These are phyloP conservation scores for Trichoderma reesei DNA, from an alignment of 495 filamentous ascomycete genomes.

Conservation along the genomic window DNA sequence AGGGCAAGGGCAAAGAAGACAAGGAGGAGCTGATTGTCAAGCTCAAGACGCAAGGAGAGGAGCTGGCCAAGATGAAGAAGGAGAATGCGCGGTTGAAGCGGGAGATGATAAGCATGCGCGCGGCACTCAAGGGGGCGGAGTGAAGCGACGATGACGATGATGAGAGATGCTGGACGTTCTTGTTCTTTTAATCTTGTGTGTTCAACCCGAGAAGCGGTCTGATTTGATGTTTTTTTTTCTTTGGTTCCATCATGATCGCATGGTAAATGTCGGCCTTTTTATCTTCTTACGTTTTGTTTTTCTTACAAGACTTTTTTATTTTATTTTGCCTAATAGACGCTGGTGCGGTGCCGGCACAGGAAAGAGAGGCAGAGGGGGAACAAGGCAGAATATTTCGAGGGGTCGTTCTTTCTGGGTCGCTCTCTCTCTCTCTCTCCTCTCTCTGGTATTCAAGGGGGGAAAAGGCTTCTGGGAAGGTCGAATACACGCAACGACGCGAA, in stretches of 20 bases:
- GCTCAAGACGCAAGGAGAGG: conserved; percentile 56
- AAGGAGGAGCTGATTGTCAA: conserved; percentile 62
- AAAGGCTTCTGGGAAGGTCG: not conserved
- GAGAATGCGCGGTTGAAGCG: conserved; percentile 57
- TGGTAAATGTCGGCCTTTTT: conserved; percentile 4
- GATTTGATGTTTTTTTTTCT: too few relatives aligned
- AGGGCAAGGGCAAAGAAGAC: conserved; percentile 55
- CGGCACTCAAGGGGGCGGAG: conserved; percentile 32
- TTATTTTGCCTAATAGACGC: not conserved
- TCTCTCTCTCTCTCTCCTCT: too few relatives aligned
- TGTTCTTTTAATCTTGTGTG: not conserved
- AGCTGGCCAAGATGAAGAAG: conserved; percentile 61
- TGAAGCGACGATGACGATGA: not conserved
- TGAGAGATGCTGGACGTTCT: not conserved
- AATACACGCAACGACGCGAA: not conserved
- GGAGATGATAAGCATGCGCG: conserved; percentile 41
- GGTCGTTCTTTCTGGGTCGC: too few relatives aligned
- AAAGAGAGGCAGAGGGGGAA: too few relatives aligned
- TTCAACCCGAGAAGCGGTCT: too few relatives aligned
- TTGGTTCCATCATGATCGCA: conserved; percentile 3
- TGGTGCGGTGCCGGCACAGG: not conserved
- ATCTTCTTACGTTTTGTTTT: not conserved
- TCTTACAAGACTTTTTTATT: not conserved
- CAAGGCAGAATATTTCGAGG: too few relatives aligned
- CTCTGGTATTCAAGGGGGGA: not conserved